Evolutionary conservation across 1,284 basidiomycete species (phyloP), one percentile per base, ranked within the genome.

Genomic region (Thelephora terrestris): DNA sequence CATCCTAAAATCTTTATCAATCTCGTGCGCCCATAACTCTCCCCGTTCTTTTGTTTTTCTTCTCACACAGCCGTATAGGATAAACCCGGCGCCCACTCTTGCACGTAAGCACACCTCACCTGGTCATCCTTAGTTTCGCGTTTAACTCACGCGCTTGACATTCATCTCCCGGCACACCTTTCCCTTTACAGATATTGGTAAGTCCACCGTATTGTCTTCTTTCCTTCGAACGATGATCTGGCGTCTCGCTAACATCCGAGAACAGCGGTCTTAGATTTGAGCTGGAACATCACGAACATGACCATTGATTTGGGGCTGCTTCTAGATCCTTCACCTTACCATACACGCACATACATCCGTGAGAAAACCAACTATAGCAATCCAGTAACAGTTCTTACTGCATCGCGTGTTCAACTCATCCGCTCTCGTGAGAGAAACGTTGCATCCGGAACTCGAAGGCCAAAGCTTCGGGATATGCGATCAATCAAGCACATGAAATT

Each of bases 1-100:
- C 95, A 99, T 65, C 95, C 95, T 14, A 93, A 91, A 74, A 84
- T 98, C 56, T 98, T 80, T 64, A 95, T 98, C 68, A 98, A 97
- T 73, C 67, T 97, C 63, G 93, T 89, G 57, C 50, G 81, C 62
- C 4, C 39, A 23, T 25, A 6, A 16, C n/a, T 42, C 7, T 29
- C n/a, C 43, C 35, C 20, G 23, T 37, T 17, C 27, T 34, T 20
- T 6, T 5, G 17, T 38, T 50, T 45, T 46, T 14, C n/a, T 46
- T 37, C 23, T 10, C 43, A 38, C 20, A 23, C 39, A 27, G 18
- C 21, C 24, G 6, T 42, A 40, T 55, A 89, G 80, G 86, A 91
- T 70, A 77, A 86, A 62, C 77, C 82, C 50, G 81, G 85, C 46
- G 72, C 82, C 62, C 77, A 78, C 61, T 64, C 88, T 57, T 88